A percentile compares a stretch with the other conserved stretches of the same genome.
phyloP scores from a whole-genome alignment of 2,329 filamentous ascomycete genomes.

The Penicillium decumbens region DNA sequence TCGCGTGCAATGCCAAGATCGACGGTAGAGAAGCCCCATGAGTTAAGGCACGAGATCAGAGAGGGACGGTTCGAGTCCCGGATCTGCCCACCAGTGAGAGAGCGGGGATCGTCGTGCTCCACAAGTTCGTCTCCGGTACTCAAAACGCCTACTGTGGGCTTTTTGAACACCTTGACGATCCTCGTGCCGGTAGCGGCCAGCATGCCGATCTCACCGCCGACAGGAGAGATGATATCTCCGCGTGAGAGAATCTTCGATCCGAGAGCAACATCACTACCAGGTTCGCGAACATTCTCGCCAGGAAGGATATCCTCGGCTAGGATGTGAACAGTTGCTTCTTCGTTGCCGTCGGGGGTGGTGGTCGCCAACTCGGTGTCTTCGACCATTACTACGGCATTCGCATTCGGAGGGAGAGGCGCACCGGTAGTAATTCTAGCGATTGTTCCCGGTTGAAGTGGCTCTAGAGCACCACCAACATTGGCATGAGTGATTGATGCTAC shows the following conservation, averaged over 20 bases:
- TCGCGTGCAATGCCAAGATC: conserved; percentile 74
- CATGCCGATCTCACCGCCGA: conserved; percentile 87
- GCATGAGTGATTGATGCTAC: conserved; percentile 86
- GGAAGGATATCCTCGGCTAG: conserved; percentile 67
- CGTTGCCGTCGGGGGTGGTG: conserved; percentile 70
- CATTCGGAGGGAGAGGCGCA: conserved; percentile 79
- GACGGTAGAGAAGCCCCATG: conserved; percentile 71
- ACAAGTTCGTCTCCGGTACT: conserved; percentile 96
- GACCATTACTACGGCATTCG: conserved; percentile 92
- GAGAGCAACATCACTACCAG: conserved; percentile 77
- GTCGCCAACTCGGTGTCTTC: conserved; percentile 80
- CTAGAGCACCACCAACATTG: conserved; percentile 61
- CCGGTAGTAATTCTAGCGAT: conserved; percentile 92
- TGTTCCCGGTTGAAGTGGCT: conserved; percentile 63
- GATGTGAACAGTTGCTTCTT: conserved; percentile 86
- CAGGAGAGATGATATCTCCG: conserved; percentile 76
- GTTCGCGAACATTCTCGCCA: conserved; percentile 84
- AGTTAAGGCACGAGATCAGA: conserved; percentile 69
- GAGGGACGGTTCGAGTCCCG: conserved; percentile 90
- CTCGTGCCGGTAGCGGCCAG: conserved; percentile 76
- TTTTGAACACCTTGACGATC: conserved; percentile 66
- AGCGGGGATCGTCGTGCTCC: conserved; percentile 58
- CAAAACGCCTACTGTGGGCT: conserved; percentile 76
- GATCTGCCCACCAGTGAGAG: conserved; percentile 73
- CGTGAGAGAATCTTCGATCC: conserved; percentile 66